Evolutionary conservation across 148 eudicot genomes (phyloP), one percentile per base, ranked within the genome.

Genomic region (Cornus controversa): DNA sequence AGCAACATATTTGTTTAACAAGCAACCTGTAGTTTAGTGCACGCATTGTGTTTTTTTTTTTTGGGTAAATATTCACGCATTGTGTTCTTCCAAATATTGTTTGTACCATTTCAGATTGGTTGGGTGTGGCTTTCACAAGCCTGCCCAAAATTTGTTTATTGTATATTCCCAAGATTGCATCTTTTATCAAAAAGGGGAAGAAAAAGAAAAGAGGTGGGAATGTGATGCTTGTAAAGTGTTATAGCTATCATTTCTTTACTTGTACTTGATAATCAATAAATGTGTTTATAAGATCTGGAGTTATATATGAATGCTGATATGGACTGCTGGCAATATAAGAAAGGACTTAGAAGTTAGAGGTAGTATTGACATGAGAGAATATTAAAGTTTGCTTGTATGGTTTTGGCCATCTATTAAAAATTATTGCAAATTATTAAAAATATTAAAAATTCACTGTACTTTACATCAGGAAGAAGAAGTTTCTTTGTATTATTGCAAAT

Each of bases 1-100:
- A 70, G 92, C 85, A 27, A 29, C 79, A 10, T 82, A 80, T 77
- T 3, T 78, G 5, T 27, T 85, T 31, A 67, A 78, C 82, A 40
- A 78, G 53, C 53, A 74, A 24, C 42, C 63, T 27, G 42, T 25
- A 34, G n/a, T n/a, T n/a, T n/a, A n/a, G n/a, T n/a, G n/a, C 16
- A 60, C 53, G 5, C 8, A 42, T 31, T 42, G 80, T 77, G 66
- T 45, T 37, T 58, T 70, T 15, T n/a, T n/a, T n/a, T n/a, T n/a
- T n/a, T n/a, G n/a, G n/a, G n/a, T n/a, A n/a, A n/a, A n/a, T n/a
- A n/a, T n/a, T n/a, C 16, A 60, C 53, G 5, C 8, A 42, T 31
- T 42, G 80, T 77, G 66, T 45, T 37, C 68, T 70, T 15, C 2
- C 8, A 66, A 22, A 62, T 34, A 62, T 70, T 78, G 47, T 66